A percentile compares a stretch with the other conserved stretches of the same genome.
These are phyloP conservation scores for Niveomyces coronatus DNA, from an alignment of 2,329 filamentous ascomycete genomes.

Conservation along the genomic window DNA sequence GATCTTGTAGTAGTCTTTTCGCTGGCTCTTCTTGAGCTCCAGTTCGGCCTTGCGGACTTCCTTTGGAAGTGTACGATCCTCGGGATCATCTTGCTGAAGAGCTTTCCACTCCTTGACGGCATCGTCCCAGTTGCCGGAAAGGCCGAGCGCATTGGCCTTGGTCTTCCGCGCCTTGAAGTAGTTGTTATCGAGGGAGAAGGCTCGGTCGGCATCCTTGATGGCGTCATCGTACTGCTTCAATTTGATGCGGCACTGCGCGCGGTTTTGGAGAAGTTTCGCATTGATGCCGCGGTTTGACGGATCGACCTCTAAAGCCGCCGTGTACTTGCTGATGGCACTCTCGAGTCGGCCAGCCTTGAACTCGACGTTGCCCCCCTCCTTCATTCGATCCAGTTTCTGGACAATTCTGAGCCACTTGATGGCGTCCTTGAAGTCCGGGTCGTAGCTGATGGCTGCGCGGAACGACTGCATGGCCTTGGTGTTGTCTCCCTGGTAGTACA, in stretches of 20 bases:
- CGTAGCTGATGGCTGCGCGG: conserved; percentile 77
- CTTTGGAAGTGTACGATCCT: conserved; percentile 68
- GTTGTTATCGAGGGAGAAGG: conserved; percentile 68
- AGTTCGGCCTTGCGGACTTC: conserved; percentile 86
- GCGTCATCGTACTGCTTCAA: conserved; percentile 77
- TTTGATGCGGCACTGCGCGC: conserved; percentile 73
- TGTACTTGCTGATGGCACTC: conserved; percentile 75
- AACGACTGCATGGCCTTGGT: conserved; percentile 91
- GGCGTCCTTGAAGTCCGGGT: conserved; percentile 83
- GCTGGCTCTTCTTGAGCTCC: conserved; percentile 92
- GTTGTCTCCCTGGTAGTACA: conserved; percentile 89
- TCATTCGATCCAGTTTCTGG: conserved; percentile 85
- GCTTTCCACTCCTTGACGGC: conserved; percentile 82
- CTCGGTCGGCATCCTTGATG: conserved; percentile 76
- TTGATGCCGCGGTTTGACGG: conserved; percentile 85
- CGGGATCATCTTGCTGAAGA: conserved; percentile 71
- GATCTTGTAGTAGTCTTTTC: conserved; percentile 99
- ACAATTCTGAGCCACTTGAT: conserved; percentile 83
- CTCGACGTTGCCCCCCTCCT: conserved; percentile 81
- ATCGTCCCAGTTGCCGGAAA: conserved; percentile 84
- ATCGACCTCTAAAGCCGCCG: conserved; percentile 73
- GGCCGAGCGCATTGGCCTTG: conserved; percentile 79
- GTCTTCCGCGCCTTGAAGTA: conserved; percentile 92
- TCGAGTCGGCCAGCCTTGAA: conserved; percentile 81
- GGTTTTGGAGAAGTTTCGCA: conserved; percentile 88